Evolutionary conservation across 208 protist genomes (phyloP).

Genomic region (Trypanosoma mega): DNA sequence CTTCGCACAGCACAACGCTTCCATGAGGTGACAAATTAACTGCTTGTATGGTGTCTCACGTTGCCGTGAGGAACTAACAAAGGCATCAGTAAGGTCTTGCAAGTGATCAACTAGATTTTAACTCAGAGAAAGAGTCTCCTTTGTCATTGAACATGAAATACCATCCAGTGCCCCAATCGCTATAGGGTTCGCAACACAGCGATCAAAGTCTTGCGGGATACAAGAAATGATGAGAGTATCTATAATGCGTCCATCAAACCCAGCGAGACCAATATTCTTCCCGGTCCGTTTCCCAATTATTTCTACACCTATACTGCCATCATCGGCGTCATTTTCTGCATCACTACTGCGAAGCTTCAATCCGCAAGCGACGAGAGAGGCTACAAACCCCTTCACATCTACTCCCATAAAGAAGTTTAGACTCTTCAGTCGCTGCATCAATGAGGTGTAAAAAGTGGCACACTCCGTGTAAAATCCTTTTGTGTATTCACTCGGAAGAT

Average conservation of each 20-base stretch:
- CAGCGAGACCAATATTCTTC: slow-evolving; percentile 34
- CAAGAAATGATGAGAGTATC: slow-evolving; percentile 55
- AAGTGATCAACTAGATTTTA: slow-evolving; percentile 56
- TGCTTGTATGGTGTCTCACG: slow-evolving; percentile 67
- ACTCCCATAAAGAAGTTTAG: slow-evolving; percentile 46
- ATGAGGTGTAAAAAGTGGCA: slow-evolving; percentile 21
- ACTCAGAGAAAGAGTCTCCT: slow-evolving; percentile 42
- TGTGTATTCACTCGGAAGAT: slow-evolving; percentile 40
- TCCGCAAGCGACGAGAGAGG: slow-evolving; percentile 71
- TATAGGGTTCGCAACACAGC: slow-evolving; percentile 55
- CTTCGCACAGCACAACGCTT: slow-evolving; percentile 68
- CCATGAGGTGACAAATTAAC: slow-evolving; percentile 64
- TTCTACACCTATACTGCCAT: slow-evolving; percentile 14
- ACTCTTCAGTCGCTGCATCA: slow-evolving; percentile 20
- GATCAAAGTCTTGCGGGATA: slow-evolving; percentile 57
- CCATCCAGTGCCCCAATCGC: slow-evolving; percentile 67
- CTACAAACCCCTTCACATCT: slow-evolving; percentile 67
- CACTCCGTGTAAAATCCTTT: slow-evolving; percentile 68
- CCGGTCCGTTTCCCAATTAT: slow-evolving; percentile 11
- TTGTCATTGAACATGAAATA: slow-evolving; percentile 54
- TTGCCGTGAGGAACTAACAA: slow-evolving; percentile 51
- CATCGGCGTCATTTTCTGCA: slow-evolving; percentile 6
- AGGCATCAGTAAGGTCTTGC: slow-evolving; percentile 71
- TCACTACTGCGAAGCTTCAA: slow-evolving; percentile 48
- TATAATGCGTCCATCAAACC: slow-evolving; percentile 60